Percentiles rank a stretch among this genome's conserved stretches.
phyloP scores from a whole-genome alignment of 768 basidiomycete genomes.

The Russula sp. region DNA sequence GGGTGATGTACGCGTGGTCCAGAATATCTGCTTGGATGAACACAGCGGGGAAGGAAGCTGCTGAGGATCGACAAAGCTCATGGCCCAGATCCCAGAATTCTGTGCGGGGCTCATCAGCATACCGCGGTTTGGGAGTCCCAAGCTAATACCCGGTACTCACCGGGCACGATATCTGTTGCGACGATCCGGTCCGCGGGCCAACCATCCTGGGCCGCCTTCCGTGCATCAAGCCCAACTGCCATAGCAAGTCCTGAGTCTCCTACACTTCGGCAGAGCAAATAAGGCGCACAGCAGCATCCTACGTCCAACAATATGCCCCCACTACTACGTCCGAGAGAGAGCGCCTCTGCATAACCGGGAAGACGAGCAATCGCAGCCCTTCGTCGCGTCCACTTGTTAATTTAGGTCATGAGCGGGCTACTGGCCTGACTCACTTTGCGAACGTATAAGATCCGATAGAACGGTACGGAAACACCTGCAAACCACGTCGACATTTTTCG shows the following conservation, averaged over 20 bases:
- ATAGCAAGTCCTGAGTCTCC: neutral
- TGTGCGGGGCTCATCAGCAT: slow-evolving; percentile 24
- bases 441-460: slow-evolving; percentile 30
- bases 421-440: slow-evolving; percentile 20
- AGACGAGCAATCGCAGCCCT: slow-evolving; percentile 28
- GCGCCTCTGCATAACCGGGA: slow-evolving; percentile 29
- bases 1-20: slow-evolving; percentile 14
- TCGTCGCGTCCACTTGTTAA: neutral
- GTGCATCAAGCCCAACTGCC: slow-evolving; percentile 38
- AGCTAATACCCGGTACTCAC: slow-evolving; percentile 24
- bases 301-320: slow-evolving; percentile 40
- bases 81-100: slow-evolving; percentile 61
- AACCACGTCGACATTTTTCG: neutral
- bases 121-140: neutral
- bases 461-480: slow-evolving; percentile 30
- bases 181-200: slow-evolving; percentile 37
- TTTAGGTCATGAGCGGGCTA: neutral
- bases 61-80: slow-evolving; percentile 48
- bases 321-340: slow-evolving; percentile 33
- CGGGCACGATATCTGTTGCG: slow-evolving; percentile 35
- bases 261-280: neutral
- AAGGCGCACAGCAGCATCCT: slow-evolving; percentile 40
- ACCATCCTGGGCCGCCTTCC: slow-evolving; percentile 39
- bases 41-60: slow-evolving; percentile 45
- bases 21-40: slow-evolving; percentile 55